A percentile compares a stretch with the other conserved stretches of the same genome.
These are phyloP conservation scores for Pseudogymnoascus sp. DNA, from an alignment of 2,329 filamentous ascomycete genomes.

Conservation along the genomic window DNA sequence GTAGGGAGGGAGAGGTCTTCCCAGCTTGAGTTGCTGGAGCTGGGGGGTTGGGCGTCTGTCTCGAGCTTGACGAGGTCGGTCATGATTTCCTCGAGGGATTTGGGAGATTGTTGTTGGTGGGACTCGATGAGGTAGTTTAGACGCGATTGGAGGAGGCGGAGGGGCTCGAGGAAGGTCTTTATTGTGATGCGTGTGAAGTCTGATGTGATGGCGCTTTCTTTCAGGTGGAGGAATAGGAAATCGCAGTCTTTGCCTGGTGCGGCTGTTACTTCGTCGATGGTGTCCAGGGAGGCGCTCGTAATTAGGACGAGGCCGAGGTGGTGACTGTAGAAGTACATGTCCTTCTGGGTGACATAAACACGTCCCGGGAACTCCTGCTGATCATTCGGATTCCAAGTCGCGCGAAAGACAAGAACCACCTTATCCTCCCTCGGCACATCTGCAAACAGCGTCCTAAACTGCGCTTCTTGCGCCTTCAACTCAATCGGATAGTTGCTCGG, in stretches of 20 bases:
- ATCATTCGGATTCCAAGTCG: constrained; percentile 73
- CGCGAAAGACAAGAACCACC: constrained; percentile 84
- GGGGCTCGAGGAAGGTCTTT: constrained; percentile 86
- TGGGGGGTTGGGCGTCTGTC: constrained; percentile 50
- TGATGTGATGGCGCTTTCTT: constrained; percentile 21
- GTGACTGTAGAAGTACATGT: constrained; percentile 95
- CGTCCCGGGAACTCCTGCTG: constrained; percentile 75
- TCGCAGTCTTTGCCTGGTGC: constrained; percentile 88
- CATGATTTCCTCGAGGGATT: constrained; percentile 63
- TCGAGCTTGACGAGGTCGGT: constrained; percentile 71
- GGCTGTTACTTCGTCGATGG: constrained; percentile 81
- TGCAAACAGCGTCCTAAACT: constrained; percentile 89
- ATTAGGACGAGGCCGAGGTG: constrained; percentile 86
- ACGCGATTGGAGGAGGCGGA: constrained; percentile 73
- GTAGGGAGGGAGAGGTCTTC: constrained; percentile 66
- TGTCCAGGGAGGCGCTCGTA: constrained; percentile 67
- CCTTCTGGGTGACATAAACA: constrained; percentile 78
- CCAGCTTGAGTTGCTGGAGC: constrained; percentile 82
- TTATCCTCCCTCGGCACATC: constrained; percentile 71
- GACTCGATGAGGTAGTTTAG: constrained; percentile 82
- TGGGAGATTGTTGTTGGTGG: constrained; percentile 63
- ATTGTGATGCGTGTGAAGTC: constrained; percentile 59
- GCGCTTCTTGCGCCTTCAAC: constrained; percentile 79
- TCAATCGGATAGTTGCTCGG: constrained; percentile 74
- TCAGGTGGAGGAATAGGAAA: constrained; percentile 77